Percentiles rank a stretch among this genome's conserved stretches.
These are phyloP conservation scores for Chloris gayana DNA, from an alignment of 176 grass and related monocot genomes.

Conservation along the genomic window DNA sequence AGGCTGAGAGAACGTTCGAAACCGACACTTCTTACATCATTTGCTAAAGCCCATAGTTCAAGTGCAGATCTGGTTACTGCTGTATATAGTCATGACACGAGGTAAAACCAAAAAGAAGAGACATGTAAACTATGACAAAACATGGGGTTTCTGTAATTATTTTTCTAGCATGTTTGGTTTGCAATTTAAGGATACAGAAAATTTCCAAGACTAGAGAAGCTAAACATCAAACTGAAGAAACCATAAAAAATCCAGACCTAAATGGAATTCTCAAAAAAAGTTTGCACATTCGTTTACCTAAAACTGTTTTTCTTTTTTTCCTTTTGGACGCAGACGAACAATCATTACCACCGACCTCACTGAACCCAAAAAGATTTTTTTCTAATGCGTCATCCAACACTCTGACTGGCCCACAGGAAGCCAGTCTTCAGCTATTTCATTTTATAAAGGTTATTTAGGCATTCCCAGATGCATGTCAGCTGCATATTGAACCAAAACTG, in stretches of 20 bases:
- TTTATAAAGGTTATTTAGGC: neutral
- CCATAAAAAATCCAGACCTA: neutral
- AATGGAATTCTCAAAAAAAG: constrained; percentile 8
- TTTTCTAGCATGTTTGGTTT: neutral
- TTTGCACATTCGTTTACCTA: neutral
- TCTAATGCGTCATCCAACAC: neutral
- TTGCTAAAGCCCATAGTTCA: too few relatives aligned
- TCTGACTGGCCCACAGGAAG: neutral
- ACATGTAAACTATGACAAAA: neutral
- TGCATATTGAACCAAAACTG: neutral
- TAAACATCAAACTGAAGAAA: neutral
- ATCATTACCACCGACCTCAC: neutral
- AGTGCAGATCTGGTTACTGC: too few relatives aligned
- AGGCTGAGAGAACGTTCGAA: too few relatives aligned
- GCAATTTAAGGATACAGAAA: neutral
- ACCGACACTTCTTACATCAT: too few relatives aligned
- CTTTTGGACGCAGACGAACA: neutral
- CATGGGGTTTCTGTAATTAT: neutral
- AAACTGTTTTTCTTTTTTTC: neutral
- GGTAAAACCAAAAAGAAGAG: neutral
- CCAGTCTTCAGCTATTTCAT: neutral
- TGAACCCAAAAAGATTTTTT: neutral
- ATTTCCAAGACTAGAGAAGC: neutral
- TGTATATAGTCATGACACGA: too few relatives aligned
- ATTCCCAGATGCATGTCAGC: neutral